phyloP scores from a whole-genome alignment of 2,329 filamentous ascomycete species.

The Colletotrichum sp. region DNA sequence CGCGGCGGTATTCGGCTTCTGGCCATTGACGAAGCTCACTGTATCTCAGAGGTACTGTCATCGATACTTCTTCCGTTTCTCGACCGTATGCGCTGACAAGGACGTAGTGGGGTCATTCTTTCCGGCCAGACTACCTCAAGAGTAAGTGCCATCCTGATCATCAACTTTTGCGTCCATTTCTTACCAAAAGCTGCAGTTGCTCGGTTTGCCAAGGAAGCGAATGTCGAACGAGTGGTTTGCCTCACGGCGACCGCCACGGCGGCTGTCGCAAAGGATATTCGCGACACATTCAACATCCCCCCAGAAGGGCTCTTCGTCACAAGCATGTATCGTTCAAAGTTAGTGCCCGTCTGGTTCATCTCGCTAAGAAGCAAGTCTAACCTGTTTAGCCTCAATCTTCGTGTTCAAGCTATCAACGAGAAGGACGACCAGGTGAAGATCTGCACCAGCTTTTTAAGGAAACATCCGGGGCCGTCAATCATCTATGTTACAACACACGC shows the following conservation, averaged over 20 bases:
- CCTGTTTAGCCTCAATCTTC: slow-evolving; percentile 48
- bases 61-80: too few species aligned
- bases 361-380: not conserved
- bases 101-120: slow-evolving; percentile 48
- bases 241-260: slow-evolving; percentile 65
- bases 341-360: not conserved
- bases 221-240: slow-evolving; percentile 63
- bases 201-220: slow-evolving; percentile 58
- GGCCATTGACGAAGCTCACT: slow-evolving; percentile 64
- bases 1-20: slow-evolving; percentile 61
- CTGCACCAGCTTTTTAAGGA: slow-evolving; percentile 53
- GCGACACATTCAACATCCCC: slow-evolving; percentile 55
- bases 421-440: slow-evolving; percentile 41
- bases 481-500: slow-evolving; percentile 66
- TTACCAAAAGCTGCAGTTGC: slow-evolving; percentile 43
- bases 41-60: slow-evolving; percentile 51
- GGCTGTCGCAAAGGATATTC: slow-evolving; percentile 59
- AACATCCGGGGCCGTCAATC: slow-evolving; percentile 60
- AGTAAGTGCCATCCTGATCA: slow-evolving; percentile 27
- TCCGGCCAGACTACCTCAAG: slow-evolving; percentile 56
- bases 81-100: too few species aligned
- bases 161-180: not conserved
- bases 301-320: slow-evolving; percentile 59
- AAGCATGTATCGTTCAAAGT: slow-evolving; percentile 63
- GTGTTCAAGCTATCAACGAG: slow-evolving; percentile 47